phyloP scores from a whole-genome alignment of 73 alveolate genomes.

The Breviolum minutum region DNA sequence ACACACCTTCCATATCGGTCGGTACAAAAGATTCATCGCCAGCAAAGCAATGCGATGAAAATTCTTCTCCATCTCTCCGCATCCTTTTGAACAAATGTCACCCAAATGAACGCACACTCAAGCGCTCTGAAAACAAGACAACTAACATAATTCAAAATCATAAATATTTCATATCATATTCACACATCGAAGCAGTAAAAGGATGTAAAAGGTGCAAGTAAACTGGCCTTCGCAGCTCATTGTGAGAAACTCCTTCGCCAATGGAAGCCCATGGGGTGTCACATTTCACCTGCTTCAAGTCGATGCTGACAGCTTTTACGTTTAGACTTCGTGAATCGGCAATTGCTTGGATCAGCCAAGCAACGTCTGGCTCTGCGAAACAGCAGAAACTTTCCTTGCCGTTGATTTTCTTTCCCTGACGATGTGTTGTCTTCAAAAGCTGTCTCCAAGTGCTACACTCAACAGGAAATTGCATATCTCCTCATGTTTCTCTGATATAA shows the following conservation, averaged over 20 bases:
- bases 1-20: slow-evolving; percentile 67
- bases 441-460: neutral
- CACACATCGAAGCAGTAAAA: too few relatives aligned
- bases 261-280: slow-evolving; percentile 67
- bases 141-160: too few relatives aligned
- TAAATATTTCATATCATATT: too few relatives aligned
- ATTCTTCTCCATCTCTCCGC: neutral
- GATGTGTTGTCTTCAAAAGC: neutral
- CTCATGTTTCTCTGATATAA: too few relatives aligned
- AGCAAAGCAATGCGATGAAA: slow-evolving; percentile 70
- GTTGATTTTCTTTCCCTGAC: slow-evolving; percentile 43
- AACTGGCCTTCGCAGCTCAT: slow-evolving; percentile 29
- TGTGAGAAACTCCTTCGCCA: slow-evolving; percentile 75
- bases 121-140: too few relatives aligned
- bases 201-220: neutral
- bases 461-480: neutral
- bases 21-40: slow-evolving; percentile 84
- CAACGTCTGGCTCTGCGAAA: slow-evolving; percentile 60
- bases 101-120: neutral
- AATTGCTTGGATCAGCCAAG: neutral
- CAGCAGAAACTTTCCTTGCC: slow-evolving; percentile 83
- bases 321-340: neutral
- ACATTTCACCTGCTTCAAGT: neutral
- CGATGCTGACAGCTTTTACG: neutral
- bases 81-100: neutral